Evolutionary conservation across 140 eudicot genomes (phyloP).

Genomic region (Bidens hawaiensis): DNA sequence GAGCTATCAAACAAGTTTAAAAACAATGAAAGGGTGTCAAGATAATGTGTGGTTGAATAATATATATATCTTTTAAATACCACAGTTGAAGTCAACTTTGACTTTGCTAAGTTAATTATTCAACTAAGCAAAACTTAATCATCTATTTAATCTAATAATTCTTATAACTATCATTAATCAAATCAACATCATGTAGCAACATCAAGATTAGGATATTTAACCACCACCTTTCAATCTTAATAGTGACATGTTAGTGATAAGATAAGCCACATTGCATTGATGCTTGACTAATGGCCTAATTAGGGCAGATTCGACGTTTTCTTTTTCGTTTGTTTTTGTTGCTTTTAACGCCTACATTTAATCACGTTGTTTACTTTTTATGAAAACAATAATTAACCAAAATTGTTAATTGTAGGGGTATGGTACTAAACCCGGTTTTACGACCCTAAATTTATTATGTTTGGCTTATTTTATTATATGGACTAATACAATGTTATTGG

Average conservation of each 20-base stretch:
- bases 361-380: too few species aligned
- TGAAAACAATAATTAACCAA: neutral
- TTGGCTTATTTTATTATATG: too few species aligned
- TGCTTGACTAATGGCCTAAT: slow-evolving; percentile 26
- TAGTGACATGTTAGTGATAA: slow-evolving; percentile 21
- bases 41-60: slow-evolving; percentile 13
- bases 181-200: slow-evolving; percentile 23
- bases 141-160: neutral
- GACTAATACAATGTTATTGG: too few species aligned
- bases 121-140: neutral
- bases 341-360: too few species aligned
- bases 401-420: neutral
- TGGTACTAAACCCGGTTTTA: too few species aligned
- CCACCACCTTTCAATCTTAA: slow-evolving; percentile 23
- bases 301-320: slow-evolving; percentile 2
- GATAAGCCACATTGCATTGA: slow-evolving; percentile 22
- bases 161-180: slow-evolving; percentile 11
- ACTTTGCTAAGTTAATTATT: neutral
- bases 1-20: slow-evolving; percentile 37
- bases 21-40: slow-evolving; percentile 28
- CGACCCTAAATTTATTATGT: too few species aligned
- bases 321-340: neutral
- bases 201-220: slow-evolving; percentile 27
- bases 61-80: neutral
- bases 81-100: slow-evolving; percentile 26